Evolutionary conservation across 148 eudicot genomes (phyloP).

Genomic region (Silene latifolia): DNA sequence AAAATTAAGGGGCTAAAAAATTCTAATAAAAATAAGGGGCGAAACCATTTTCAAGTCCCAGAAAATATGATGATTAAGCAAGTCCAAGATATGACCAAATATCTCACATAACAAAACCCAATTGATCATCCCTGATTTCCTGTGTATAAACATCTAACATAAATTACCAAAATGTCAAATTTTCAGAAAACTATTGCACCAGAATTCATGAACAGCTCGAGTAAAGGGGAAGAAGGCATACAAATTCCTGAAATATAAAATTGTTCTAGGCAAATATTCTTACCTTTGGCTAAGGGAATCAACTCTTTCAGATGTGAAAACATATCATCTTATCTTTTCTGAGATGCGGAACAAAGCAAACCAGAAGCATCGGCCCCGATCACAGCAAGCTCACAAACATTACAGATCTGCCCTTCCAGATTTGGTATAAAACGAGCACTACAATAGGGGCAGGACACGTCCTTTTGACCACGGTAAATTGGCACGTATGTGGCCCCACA

Average conservation of each 20-base stretch:
- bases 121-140: slow-evolving; percentile 23
- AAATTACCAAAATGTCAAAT: slow-evolving; percentile 35
- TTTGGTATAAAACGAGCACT: slow-evolving; percentile 65
- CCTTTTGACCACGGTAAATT: slow-evolving; percentile 81
- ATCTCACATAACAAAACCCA: background rate
- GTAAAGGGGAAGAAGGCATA: slow-evolving; percentile 5
- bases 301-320: slow-evolving; percentile 12
- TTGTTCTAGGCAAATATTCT: slow-evolving; percentile 4
- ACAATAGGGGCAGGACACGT: slow-evolving; percentile 77
- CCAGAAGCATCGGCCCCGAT: slow-evolving; percentile 95
- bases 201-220: slow-evolving; percentile 26
- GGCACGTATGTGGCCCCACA: slow-evolving; percentile 92
- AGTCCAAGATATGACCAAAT: background rate
- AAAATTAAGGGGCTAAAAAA: too few species aligned
- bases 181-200: slow-evolving; percentile 40
- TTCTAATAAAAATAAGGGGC: background rate
- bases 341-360: slow-evolving; percentile 77
- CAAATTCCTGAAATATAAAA: slow-evolving; percentile 14
- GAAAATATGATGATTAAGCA: background rate
- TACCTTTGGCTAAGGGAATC: slow-evolving; percentile 13
- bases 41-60: background rate
- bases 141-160: slow-evolving; percentile 37
- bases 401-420: slow-evolving; percentile 78
- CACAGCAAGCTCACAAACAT: slow-evolving; percentile 73
- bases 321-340: slow-evolving; percentile 48